A percentile compares a stretch with the other conserved stretches of the same genome.
Conservation (phyloP, 1,284 basidiomycete genomes). For the Ustilago sp. region DNA sequence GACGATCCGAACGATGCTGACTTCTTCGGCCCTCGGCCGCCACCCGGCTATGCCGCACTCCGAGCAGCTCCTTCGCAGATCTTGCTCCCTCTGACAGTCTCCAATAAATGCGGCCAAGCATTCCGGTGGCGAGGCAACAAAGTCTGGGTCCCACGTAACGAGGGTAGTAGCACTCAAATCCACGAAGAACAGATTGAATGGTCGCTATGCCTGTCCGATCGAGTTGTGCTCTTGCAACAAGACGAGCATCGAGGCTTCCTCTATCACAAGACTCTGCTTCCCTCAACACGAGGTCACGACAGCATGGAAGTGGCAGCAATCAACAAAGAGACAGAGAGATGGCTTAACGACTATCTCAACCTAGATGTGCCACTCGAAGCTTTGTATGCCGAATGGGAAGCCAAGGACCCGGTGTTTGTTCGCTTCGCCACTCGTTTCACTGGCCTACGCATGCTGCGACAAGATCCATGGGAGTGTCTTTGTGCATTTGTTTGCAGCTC, state of each 20-base stretch:
- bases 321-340: slow-evolving; percentile 74
- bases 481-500: slow-evolving; percentile 90
- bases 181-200: slow-evolving; percentile 58
- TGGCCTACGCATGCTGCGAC: slow-evolving; percentile 80
- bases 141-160: slow-evolving; percentile 39
- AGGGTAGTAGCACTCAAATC: not conserved
- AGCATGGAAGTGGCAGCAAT: not conserved
- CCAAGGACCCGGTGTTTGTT: slow-evolving; percentile 81
- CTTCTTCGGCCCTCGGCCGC: slow-evolving; percentile 49
- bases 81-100: slow-evolving; percentile 62
- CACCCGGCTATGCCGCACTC: slow-evolving; percentile 43
- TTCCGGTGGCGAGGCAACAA: slow-evolving; percentile 64
- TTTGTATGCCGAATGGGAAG: slow-evolving; percentile 83
- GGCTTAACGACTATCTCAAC: slow-evolving; percentile 91
- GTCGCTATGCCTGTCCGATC: slow-evolving; percentile 65
- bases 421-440: slow-evolving; percentile 75
- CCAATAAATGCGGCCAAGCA: slow-evolving; percentile 67
- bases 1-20: slow-evolving; percentile 24
- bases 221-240: slow-evolving; percentile 66
- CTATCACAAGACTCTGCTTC: slow-evolving; percentile 58
- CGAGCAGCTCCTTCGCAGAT: slow-evolving; percentile 49
- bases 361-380: slow-evolving; percentile 80
- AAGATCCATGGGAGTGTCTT: slow-evolving; percentile 85
- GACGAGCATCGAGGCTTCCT: slow-evolving; percentile 57
- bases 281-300: slow-evolving; percentile 4